phyloP scores from a whole-genome alignment of 1,139 yeast species.

The Taphrina confusa region DNA sequence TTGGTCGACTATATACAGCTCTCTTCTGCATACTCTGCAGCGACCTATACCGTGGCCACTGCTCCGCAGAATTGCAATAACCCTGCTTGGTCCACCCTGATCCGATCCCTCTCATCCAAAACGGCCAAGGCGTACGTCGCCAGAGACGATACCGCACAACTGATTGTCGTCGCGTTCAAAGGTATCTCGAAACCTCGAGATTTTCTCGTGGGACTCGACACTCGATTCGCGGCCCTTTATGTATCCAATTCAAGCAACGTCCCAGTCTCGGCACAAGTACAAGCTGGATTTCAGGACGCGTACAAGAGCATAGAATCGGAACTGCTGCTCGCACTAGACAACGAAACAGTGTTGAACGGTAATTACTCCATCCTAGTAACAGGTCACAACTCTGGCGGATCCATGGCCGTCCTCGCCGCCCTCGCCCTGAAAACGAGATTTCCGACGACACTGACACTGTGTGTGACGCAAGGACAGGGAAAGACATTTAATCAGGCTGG shows the following conservation, averaged over 20 bases:
- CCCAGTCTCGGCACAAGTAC: slow-evolving; percentile 5
- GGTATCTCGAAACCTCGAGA: slow-evolving; percentile 7
- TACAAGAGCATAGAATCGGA: slow-evolving; percentile 1
- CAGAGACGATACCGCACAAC: slow-evolving; percentile 15
- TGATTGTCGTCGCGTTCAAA: slow-evolving; percentile 20
- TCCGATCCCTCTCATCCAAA: not conserved
- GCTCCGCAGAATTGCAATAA: slow-evolving; percentile 21
- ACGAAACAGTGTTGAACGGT: not conserved
- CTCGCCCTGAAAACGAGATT: slow-evolving; percentile 15
- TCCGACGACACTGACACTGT: not conserved
- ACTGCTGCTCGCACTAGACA: slow-evolving; percentile 5
- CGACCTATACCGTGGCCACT: slow-evolving; percentile 11
- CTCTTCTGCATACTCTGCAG: slow-evolving; percentile 21
- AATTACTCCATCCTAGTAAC: slow-evolving; percentile 22
- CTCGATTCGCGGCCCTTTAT: not conserved
- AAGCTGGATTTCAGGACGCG: slow-evolving; percentile 6
- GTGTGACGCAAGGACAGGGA: slow-evolving; percentile 25
- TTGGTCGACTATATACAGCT: slow-evolving; percentile 13
- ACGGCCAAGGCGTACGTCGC: slow-evolving; percentile 14
- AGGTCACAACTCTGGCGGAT: slow-evolving; percentile 24
- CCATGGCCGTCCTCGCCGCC: slow-evolving; percentile 24
- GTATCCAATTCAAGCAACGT: not conserved
- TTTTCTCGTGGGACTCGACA: not conserved
- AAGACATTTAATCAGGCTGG: slow-evolving; percentile 7
- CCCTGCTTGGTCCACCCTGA: slow-evolving; percentile 24